phyloP scores from a whole-genome alignment of 2,329 filamentous ascomycete species.

The Claviceps maximensis region DNA sequence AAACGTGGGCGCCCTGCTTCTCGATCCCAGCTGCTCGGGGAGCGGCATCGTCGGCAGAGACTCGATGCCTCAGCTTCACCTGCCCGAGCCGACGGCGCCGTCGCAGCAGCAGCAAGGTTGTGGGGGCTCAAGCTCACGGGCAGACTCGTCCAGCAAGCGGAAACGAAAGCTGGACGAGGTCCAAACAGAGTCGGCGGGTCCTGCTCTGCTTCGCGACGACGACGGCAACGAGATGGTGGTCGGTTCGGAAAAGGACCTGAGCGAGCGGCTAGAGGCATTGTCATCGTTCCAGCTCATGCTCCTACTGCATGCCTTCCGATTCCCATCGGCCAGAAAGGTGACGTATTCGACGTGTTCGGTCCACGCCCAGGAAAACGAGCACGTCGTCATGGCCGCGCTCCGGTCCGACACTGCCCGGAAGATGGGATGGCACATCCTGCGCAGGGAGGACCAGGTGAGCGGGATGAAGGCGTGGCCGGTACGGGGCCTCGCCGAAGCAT shows the following conservation, averaged over 20 bases:
- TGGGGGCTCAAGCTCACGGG: not conserved
- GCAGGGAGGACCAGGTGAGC: conserved; percentile 56
- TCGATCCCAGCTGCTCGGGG: conserved; percentile 92
- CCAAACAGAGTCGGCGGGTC: conserved; percentile 11
- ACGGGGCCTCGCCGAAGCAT: conserved; percentile 40
- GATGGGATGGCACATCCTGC: conserved; percentile 66
- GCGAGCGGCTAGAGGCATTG: conserved; percentile 56
- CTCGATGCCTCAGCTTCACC: conserved; percentile 54
- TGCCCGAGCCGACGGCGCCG: conserved; percentile 27
- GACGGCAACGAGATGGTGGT: conserved; percentile 42
- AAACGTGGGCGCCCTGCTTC: conserved; percentile 65
- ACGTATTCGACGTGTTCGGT: conserved; percentile 93
- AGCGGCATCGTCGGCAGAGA: conserved; percentile 89
- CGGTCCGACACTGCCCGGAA: conserved; percentile 49
- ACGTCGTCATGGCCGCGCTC: conserved; percentile 63
- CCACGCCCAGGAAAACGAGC: conserved; percentile 78
- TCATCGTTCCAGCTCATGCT: conserved; percentile 72
- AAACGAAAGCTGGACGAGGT: conserved; percentile 34
- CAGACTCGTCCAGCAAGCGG: conserved; percentile 13
- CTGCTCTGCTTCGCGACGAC: conserved; percentile 38
- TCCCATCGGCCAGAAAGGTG: conserved; percentile 60
- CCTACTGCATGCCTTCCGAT: conserved; percentile 71
- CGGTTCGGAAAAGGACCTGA: conserved; percentile 41
- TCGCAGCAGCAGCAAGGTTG: conserved; percentile 9
- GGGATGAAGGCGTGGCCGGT: conserved; percentile 68